Evolutionary conservation across 305 asterid species (phyloP).

Genomic region (Ilex paraguariensis): DNA sequence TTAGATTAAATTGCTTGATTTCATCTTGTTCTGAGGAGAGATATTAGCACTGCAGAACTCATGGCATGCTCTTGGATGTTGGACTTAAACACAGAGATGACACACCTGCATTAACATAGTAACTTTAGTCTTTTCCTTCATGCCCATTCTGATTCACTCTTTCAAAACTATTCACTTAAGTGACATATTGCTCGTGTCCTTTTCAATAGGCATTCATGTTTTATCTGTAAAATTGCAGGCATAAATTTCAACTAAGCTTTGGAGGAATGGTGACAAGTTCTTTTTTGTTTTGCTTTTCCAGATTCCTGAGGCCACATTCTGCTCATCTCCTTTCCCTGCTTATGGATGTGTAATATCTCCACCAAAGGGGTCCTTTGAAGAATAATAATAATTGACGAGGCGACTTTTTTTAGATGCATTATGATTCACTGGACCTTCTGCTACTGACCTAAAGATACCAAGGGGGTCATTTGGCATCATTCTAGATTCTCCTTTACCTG

Average conservation of each 20-base stretch:
- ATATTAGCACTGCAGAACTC: too few relatives aligned
- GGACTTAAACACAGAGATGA: too few relatives aligned
- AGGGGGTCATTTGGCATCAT: constrained; percentile 55
- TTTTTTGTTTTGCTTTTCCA: constrained; percentile 44
- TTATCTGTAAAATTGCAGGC: constrained; percentile 8
- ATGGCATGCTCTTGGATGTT: too few relatives aligned
- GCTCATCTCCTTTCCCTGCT: constrained; percentile 26
- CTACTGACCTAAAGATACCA: constrained; percentile 25
- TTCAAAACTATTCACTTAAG: not conserved
- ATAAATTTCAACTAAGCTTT: constrained; percentile 33
- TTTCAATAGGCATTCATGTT: constrained; percentile 13
- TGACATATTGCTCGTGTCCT: constrained; percentile 37
- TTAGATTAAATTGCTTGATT: too few relatives aligned
- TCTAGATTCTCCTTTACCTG: constrained; percentile 73
- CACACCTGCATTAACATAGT: too few relatives aligned
- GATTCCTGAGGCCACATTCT: constrained; percentile 66
- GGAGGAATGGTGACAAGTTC: constrained; percentile 55
- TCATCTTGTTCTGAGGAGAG: too few relatives aligned
- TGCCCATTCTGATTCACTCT: too few relatives aligned
- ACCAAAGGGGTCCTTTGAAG: constrained; percentile 26
- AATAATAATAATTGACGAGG: constrained; percentile 48
- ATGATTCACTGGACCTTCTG: constrained; percentile 38
- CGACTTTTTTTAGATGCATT: constrained; percentile 29
- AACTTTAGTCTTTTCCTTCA: too few relatives aligned
- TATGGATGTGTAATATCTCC: constrained; percentile 30